Conservation (phyloP, 768 basidiomycete genomes). For the Pholiota molesta region DNA sequence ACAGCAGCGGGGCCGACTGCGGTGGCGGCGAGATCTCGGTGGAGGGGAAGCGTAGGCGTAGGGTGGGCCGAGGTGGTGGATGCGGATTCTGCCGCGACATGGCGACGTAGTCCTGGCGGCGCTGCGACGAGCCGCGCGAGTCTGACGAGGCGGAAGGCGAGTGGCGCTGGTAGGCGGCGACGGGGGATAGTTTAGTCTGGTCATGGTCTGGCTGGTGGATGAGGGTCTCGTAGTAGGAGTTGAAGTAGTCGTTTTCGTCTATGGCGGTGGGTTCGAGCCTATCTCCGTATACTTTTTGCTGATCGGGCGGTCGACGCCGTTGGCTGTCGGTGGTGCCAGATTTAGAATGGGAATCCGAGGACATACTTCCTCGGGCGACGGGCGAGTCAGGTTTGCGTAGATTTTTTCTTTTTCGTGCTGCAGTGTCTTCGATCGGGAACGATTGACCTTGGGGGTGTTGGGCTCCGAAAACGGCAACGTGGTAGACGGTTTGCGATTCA, state of each 20-base stretch:
- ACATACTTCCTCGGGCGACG: background rate
- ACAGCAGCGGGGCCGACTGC: constrained; percentile 18
- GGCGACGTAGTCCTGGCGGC: background rate
- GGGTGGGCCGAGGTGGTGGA: constrained; percentile 45
- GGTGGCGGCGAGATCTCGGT: constrained; percentile 17
- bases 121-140: constrained; percentile 19
- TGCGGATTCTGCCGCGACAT: constrained; percentile 26
- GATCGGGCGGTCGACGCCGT: background rate
- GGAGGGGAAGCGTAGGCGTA: constrained; percentile 15
- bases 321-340: background rate
- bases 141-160: constrained; percentile 12
- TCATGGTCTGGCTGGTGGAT: constrained; percentile 14
- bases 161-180: constrained; percentile 7
- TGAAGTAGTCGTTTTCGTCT: constrained; percentile 51
- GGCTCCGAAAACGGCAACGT: background rate
- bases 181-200: constrained; percentile 10
- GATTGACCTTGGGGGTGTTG: background rate
- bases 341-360: background rate
- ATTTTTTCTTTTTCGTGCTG: background rate
- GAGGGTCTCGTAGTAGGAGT: constrained; percentile 52
- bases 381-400: background rate
- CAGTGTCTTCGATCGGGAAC: background rate
- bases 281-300: constrained; percentile 7
- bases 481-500: background rate
- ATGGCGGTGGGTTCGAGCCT: constrained; percentile 16